Base-by-base conservation (phyloP, 441 rosid species). In the Theobroma grandiflorum region DNA sequence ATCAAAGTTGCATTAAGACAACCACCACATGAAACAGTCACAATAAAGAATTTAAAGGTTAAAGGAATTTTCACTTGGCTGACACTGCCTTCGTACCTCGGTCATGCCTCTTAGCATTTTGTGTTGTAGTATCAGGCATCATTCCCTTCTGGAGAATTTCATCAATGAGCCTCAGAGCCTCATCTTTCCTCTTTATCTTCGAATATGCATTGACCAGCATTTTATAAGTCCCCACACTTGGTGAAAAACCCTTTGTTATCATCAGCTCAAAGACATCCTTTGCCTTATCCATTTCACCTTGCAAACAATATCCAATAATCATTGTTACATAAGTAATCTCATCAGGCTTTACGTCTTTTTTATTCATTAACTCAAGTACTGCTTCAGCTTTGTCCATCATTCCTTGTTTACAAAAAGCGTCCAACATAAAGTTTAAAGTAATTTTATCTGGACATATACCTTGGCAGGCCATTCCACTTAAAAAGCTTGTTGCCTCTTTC, bases 271-370 rank as follows among this genome's bases (percentile, higher is more conserved):
- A 15, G 18, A 33, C 62, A 18, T 14, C 12, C 14, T 15, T 72
- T 12, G 58, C 74, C 8, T 33, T 26, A 6, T 49, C 75, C 62
- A 72, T 52, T 50, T 52, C 59, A 6, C 61, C 61, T 15, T 72
- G 5, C 62, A 72, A 50, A 72, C 75, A 50, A 14, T 72, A 72
- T 7, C 59, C 75, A 14, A 14, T 42, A 9, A 71, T 11, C 75
- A 71, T 26, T 6, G 6, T 7, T 33, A 26, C 6, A 15, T 20
- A 72, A 0, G 59, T 22, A 22, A 52, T 3, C 0, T 15, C 6
- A 50, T 72, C 61, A 26, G 75, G 59, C 61, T 33, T 22, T 38
- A 52, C 38, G 1, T 62, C 75, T 50, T 49, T 50, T 40, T 65
- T 11, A 16, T 31, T 33, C 75, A 72, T 72, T 15, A 31, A 12